These are phyloP conservation scores for Colletotrichum sp. DNA, from an alignment of 2,329 filamentous ascomycete genomes.

Conservation along the genomic window DNA sequence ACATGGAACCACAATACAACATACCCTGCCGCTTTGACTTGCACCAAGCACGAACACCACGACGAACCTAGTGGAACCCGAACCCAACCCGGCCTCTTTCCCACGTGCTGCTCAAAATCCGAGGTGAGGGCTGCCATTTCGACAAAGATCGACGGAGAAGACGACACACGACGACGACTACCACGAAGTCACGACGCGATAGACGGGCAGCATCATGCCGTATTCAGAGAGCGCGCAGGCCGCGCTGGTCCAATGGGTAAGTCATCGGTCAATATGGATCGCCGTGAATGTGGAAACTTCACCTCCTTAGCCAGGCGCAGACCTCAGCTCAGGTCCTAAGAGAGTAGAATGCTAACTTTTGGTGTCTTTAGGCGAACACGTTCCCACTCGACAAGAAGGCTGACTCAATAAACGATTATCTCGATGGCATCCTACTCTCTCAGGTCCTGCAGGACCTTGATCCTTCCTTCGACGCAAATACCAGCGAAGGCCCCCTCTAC, in stretches of 20 bases:
- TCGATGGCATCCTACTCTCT: slow-evolving; percentile 59
- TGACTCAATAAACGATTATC: slow-evolving; percentile 55
- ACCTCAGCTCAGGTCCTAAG: slow-evolving; percentile 15
- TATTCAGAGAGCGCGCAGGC: slow-evolving; percentile 51
- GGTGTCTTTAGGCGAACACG: slow-evolving; percentile 32
- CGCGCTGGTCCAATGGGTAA: slow-evolving; percentile 63
- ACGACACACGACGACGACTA: not conserved
- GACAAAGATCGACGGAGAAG: not conserved
- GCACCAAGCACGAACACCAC: slow-evolving; percentile 4
- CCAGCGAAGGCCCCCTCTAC: slow-evolving; percentile 39
- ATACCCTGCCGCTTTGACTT: slow-evolving; percentile 16
- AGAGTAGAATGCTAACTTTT: slow-evolving; percentile 3
- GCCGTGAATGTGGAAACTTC: not conserved
- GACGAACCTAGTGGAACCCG: slow-evolving; percentile 13
- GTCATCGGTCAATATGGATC: slow-evolving; percentile 22
- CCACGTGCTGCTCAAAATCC: slow-evolving; percentile 11
- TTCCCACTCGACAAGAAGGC: slow-evolving; percentile 51
- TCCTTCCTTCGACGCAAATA: slow-evolving; percentile 51
- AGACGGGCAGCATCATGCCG: slow-evolving; percentile 35
- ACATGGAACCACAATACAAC: slow-evolving; percentile 12
- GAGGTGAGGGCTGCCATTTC: not conserved
- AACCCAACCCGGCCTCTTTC: not conserved
- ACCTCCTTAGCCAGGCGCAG: not conserved
- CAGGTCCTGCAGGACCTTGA: slow-evolving; percentile 64
- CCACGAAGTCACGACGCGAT: not conserved